These are phyloP conservation scores for Aquilaria agallochum DNA, from an alignment of 441 rosid genomes.

Conservation along the genomic window DNA sequence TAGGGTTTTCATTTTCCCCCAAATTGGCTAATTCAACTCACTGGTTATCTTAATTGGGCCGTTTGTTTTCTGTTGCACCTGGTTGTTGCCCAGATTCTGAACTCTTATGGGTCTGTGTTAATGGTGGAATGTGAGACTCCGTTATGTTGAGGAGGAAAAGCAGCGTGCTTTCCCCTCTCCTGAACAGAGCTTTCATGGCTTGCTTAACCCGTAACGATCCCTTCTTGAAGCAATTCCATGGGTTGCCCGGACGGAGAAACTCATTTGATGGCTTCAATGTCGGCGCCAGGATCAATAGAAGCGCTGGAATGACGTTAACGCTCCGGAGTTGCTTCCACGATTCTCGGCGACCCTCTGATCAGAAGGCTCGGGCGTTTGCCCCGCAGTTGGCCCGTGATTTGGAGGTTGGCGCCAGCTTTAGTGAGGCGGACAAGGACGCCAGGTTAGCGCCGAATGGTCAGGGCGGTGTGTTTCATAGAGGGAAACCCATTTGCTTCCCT, in stretches of 20 bases:
- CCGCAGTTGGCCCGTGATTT: conserved; percentile 38
- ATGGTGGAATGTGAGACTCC: conserved; percentile 39
- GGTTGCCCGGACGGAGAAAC: conserved; percentile 19
- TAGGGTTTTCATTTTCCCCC: background rate
- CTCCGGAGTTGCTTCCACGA: conserved; percentile 51
- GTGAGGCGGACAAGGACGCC: conserved; percentile 21
- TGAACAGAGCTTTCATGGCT: conserved; percentile 43
- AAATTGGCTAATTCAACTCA: background rate
- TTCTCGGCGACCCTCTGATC: conserved; percentile 27
- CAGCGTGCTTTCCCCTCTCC: conserved; percentile 16
- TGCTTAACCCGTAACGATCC: conserved; percentile 32
- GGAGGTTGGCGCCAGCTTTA: conserved; percentile 22
- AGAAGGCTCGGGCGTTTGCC: conserved; percentile 42
- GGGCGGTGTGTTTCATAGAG: conserved; percentile 27
- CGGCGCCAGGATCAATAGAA: conserved; percentile 20
- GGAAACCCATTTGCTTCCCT: conserved; percentile 37
- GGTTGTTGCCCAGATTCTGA: too few species aligned
- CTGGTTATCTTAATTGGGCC: background rate
- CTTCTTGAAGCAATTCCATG: conserved; percentile 30
- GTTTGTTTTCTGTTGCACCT: background rate
- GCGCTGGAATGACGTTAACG: conserved; percentile 35
- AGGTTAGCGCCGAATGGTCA: conserved; percentile 38
- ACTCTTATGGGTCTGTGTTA: background rate
- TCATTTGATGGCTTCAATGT: conserved; percentile 20
- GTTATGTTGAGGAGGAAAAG: conserved; percentile 47